Evolutionary conservation across 2,329 filamentous ascomycete species (phyloP), one percentile per base, ranked within the genome.

Genomic region (Mollisiaceae sp.): DNA sequence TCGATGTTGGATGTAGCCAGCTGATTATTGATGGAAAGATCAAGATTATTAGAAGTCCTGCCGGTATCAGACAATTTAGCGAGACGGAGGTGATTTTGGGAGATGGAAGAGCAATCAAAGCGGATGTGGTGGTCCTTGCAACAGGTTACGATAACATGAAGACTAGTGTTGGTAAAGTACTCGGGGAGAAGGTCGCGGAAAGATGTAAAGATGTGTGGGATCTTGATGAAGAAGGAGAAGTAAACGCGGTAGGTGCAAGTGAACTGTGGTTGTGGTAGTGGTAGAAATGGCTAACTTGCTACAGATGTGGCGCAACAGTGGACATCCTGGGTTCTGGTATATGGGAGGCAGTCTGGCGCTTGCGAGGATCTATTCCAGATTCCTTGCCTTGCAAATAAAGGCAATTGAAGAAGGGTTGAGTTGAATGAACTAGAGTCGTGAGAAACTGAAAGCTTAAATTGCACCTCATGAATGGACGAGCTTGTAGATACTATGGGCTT

Each of bases 111-210:
- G 74, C 77, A 39, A 70, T 86, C 0, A 77, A 81, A 20, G 82
- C 84, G 0, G 84, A 87, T 70, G 77, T 85, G 35, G 81, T 88
- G 4, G 80, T 87, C 5, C 72, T 82, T 35, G 80, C 80, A 0
- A 81, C 79, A 0, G 79, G 81, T 2, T 87, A 84, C 68, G 78
- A 83, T 50, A 86, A 85, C 69, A 87, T 86, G 82, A 77, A 79
- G 8, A 83, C 80, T 0, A 81, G 80, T 0, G 79, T 82, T 22
- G 73, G 80, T 24, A 82, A 82, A 65, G 79, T 83, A 4, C 75
- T 87, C 52, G 85, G 85, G 1, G 79, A 83, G 63, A 78, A 80
- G 62, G 74, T 86, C 24, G 83, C 82, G 0, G 79, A 84, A 68
- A 74, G 78, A 9, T 79, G 82, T 22, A 78, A 77, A 36, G 81